Evolutionary conservation across 768 basidiomycete species (phyloP).

Genomic region (Tylopilus sp.): DNA sequence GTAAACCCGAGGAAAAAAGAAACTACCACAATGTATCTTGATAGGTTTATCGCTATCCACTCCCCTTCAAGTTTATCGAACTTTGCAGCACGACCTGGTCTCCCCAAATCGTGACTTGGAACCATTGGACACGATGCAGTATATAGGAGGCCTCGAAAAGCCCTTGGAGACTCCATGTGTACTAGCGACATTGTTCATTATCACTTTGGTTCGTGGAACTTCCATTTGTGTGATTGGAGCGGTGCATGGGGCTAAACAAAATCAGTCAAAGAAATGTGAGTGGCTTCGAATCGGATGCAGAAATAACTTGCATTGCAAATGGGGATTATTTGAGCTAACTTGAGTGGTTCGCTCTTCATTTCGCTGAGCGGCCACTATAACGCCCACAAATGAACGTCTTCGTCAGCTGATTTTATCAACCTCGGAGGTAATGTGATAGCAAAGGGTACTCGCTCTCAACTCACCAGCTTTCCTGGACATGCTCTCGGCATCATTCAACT

Average conservation of each 20-base stretch:
- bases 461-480: neutral
- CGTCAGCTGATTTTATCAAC: conserved; percentile 1
- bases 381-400: neutral
- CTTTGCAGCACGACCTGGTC: neutral
- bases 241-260: neutral
- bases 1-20: neutral
- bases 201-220: neutral
- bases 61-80: neutral
- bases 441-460: neutral
- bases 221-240: neutral
- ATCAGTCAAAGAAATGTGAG: neutral
- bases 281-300: neutral
- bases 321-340: neutral
- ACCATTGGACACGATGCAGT: neutral
- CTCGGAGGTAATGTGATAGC: conserved; percentile 4
- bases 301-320: neutral
- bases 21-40: too few relatives aligned
- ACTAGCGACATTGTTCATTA: neutral
- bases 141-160: neutral
- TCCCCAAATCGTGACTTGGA: neutral
- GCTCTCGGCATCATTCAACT: conserved; percentile 1
- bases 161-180: neutral
- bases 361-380: neutral
- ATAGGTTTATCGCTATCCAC: neutral
- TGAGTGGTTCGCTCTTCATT: neutral